A percentile compares a stretch with the other conserved stretches of the same genome.
Evolutionary conservation across 1,284 basidiomycete genomes (phyloP).

Genomic region (Austroboletus novae-zelandiae): DNA sequence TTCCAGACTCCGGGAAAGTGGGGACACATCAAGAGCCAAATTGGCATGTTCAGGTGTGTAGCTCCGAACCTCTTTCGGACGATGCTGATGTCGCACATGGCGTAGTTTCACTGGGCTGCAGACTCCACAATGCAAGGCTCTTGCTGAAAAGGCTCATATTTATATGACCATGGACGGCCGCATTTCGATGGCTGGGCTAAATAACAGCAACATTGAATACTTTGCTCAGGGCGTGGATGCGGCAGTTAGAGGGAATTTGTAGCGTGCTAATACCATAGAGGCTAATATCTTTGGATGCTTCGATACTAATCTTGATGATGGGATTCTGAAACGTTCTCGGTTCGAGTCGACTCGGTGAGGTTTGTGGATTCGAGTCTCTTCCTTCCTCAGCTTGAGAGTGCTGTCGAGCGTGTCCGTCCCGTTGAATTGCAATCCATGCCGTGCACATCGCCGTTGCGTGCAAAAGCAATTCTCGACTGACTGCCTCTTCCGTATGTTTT

Average conservation of each 20-base stretch:
- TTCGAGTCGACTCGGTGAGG: conserved; percentile 16
- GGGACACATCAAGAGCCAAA: conserved; percentile 96
- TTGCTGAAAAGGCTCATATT: conserved; percentile 91
- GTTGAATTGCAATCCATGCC: conserved; percentile 27
- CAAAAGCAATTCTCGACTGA: conserved; percentile 24
- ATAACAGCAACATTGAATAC: conserved; percentile 86
- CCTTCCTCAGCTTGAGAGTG: neutral
- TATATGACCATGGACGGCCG: conserved; percentile 91
- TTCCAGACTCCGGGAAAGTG: conserved; percentile 92
- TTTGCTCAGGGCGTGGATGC: conserved; percentile 85
- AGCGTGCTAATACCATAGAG: conserved; percentile 34
- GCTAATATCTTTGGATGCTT: conserved; percentile 16
- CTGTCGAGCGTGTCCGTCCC: neutral
- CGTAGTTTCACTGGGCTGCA: conserved; percentile 84
- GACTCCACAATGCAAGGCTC: conserved; percentile 78
- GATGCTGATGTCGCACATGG: conserved; percentile 4
- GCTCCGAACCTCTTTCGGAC: neutral
- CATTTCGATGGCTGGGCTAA: conserved; percentile 96
- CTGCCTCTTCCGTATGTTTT: conserved; percentile 21
- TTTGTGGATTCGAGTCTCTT: conserved; percentile 10
- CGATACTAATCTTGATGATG: conserved; percentile 24
- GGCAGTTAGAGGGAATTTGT: conserved; percentile 80
- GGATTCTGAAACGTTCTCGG: conserved; percentile 3
- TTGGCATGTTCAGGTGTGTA: conserved; percentile 86
- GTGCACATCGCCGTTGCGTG: conserved; percentile 8